Conservation (phyloP, 2,329 filamentous ascomycete species). For the Verticillium nonalfalfae region DNA sequence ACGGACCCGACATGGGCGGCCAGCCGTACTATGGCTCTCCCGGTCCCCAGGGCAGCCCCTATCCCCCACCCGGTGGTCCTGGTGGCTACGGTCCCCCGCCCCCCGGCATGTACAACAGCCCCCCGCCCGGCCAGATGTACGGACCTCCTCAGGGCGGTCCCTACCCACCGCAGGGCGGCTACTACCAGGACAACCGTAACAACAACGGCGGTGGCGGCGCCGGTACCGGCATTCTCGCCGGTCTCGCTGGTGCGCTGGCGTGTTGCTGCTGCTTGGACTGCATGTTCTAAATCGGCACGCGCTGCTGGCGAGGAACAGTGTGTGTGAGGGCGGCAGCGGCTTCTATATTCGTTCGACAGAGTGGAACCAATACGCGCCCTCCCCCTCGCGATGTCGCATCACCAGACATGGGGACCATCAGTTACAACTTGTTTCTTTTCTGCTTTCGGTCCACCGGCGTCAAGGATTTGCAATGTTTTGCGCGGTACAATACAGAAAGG, state of each 20-base stretch:
- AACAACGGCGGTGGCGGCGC: conserved; percentile 19
- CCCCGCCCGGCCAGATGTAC: conserved; percentile 22
- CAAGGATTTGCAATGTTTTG: background rate
- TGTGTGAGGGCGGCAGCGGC: background rate
- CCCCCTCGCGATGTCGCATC: background rate
- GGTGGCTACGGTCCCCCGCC: conserved; percentile 1
- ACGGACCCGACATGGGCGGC: conserved; percentile 3
- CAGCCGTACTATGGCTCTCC: conserved; percentile 13
- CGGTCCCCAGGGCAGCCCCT: conserved; percentile 19
- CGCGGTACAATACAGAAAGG: background rate
- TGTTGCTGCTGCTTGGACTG: conserved; percentile 55
- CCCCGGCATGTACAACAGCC: conserved; percentile 18
- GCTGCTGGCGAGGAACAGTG: background rate
- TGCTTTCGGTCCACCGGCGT: conserved; percentile 1
- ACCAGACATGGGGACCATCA: background rate
- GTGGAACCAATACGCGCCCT: background rate
- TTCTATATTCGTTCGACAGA: background rate
- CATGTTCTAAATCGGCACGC: conserved; percentile 35
- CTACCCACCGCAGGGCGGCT: conserved; percentile 17
- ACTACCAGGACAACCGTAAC: conserved; percentile 20
- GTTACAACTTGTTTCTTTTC: background rate
- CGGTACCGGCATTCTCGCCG: conserved; percentile 31
- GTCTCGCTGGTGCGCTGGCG: conserved; percentile 42
- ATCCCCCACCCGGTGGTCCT: conserved; percentile 9
- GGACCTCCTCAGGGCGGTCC: conserved; percentile 10